Base-by-base conservation (phyloP, 2,329 filamentous ascomycete species). In the Fusarium staphyleae region DNA sequence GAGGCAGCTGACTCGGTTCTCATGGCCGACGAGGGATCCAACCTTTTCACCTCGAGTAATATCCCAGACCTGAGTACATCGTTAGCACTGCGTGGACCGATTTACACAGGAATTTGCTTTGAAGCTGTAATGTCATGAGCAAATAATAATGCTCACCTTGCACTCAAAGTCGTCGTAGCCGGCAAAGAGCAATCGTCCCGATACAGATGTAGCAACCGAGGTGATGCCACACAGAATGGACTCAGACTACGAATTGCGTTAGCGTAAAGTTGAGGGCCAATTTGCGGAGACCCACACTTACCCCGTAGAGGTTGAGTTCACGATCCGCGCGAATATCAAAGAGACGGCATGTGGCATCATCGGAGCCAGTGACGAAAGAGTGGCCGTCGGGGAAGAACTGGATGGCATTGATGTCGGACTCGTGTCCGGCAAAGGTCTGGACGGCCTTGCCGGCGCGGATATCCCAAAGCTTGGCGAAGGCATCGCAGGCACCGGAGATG, bases 381-480 rank as follows among this genome's bases (percentile, higher is more conserved):
- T 98, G 96, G 57, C 95, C 95, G 71, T 98, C 96, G 47, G 95
- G 95, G 87, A 98, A 98, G 81, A 98, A 99, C 74, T 98, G 95
- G 63, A 99, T 97, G 68, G 95, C 95, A 75, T 99, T 99, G 81
- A 99, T 99, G 72, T 99, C 95, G 36, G 93, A 97, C 77, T 98
- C 95, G 77, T 98, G 95, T 22, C 95, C 95, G 46, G 95, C 93
- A 75, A 99, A 99, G 2, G 95, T 99, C 81, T 99, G 95, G 45
- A 96, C 93, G 64, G 95, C 96, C 83, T 97, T 97, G 70, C 96
- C 93, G 64, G 95, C 93, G 72, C 95, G 90, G 67, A 98, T 96
- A 79, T 99, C 95, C 95, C 95, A 99, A 51, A 99, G 81, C 79
- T 99, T 99, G 52, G 95, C 95, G 72, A 98, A 99, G 13, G 93